phyloP scores from a whole-genome alignment of 208 protist genomes.

The Trypanosoma congolense region DNA sequence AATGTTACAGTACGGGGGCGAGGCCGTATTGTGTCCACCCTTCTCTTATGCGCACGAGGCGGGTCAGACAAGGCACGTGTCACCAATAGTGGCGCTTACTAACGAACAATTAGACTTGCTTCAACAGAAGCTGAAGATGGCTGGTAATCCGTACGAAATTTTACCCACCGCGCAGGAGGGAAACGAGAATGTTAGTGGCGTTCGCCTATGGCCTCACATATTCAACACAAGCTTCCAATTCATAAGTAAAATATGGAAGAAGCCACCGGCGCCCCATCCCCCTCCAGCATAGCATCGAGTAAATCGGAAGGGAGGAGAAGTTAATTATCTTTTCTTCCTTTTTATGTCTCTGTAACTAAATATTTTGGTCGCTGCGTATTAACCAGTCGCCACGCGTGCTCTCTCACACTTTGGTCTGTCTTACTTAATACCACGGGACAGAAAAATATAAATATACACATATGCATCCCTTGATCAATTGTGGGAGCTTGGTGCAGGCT shows the following conservation, averaged over 20 bases:
- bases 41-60: constrained; percentile 21
- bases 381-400: neutral
- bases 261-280: neutral
- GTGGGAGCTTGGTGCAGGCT: too few species aligned
- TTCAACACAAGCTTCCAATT: constrained; percentile 79
- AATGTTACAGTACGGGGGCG: constrained; percentile 12
- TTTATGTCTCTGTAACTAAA: neutral
- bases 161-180: neutral
- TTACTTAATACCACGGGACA: too few species aligned
- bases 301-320: neutral
- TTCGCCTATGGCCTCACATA: constrained; percentile 60
- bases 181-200: constrained; percentile 19
- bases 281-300: neutral
- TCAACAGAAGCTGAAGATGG: constrained; percentile 9
- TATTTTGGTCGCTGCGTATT: neutral
- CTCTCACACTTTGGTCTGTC: too few species aligned
- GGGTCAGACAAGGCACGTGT: neutral
- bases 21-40: constrained; percentile 21
- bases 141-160: constrained; percentile 23
- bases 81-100: constrained; percentile 15
- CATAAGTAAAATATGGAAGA: constrained; percentile 76
- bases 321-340: neutral
- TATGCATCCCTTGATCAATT: too few species aligned
- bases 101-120: constrained; percentile 10
- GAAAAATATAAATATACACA: too few species aligned